phyloP scores from a whole-genome alignment of 164 flowering plant genomes.

The Annona cherimola region DNA sequence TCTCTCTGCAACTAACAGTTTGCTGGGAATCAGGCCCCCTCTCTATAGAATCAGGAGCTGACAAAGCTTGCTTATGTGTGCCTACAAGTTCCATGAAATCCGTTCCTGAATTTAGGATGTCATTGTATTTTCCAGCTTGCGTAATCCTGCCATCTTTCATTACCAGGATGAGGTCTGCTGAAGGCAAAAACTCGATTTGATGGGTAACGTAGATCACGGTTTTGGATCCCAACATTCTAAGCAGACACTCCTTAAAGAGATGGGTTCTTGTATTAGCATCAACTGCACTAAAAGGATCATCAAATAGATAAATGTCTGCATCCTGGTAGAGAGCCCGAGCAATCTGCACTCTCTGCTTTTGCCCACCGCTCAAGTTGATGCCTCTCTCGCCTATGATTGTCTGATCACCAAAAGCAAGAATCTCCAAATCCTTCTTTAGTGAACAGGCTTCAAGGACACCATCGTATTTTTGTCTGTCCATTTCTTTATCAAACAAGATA shows the following conservation, averaged over 20 bases:
- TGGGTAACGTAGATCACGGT: conserved; percentile 70
- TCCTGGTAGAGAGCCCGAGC: conserved; percentile 88
- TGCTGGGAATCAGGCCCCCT: conserved; percentile 8
- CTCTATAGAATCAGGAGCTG: conserved; percentile 32
- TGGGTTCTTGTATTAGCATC: conserved; percentile 92
- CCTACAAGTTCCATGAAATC: conserved; percentile 79
- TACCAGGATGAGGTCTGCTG: conserved; percentile 70
- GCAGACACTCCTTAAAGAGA: conserved; percentile 67
- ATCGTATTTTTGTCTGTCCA: conserved; percentile 67
- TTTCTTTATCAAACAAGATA: conserved; percentile 67
- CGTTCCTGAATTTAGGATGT: conserved; percentile 50
- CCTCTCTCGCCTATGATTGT: conserved; percentile 87
- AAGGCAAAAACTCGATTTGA: conserved; percentile 69
- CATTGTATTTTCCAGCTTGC: conserved; percentile 69
- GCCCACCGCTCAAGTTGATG: conserved; percentile 93
- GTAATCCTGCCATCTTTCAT: conserved; percentile 62
- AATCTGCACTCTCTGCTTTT: conserved; percentile 82
- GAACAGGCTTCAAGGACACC: conserved; percentile 70
- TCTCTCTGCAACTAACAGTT: conserved; percentile 8
- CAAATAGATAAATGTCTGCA: conserved; percentile 77
- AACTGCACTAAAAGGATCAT: conserved; percentile 93
- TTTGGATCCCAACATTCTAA: conserved; percentile 48
- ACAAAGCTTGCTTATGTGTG: conserved; percentile 61
- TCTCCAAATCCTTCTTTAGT: conserved; percentile 71
- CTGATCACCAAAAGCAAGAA: conserved; percentile 72